These are phyloP conservation scores for Skeletonema potamos DNA, from an alignment of 108 stramenopile species.

Conservation along the genomic window DNA sequence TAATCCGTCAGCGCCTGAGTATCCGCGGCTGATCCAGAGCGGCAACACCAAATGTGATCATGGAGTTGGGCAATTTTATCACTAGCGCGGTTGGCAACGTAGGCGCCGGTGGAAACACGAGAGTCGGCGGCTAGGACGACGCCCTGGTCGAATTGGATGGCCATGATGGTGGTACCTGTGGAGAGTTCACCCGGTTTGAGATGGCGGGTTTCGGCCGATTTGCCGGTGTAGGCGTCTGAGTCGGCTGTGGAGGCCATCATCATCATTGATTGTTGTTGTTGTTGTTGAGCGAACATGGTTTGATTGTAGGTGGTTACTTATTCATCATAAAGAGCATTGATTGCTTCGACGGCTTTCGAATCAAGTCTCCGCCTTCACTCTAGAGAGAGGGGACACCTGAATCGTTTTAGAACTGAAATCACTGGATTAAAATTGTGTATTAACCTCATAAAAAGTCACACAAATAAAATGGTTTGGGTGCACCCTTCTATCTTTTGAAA, in stretches of 20 bases:
- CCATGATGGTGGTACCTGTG: conserved; percentile 81
- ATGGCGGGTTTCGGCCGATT: conserved; percentile 63
- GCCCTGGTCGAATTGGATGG: conserved; percentile 62
- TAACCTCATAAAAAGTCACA: no score
- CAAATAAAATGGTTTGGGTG: no score
- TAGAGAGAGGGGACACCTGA: no score
- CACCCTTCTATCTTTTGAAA: no score
- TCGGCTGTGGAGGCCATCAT: conserved; percentile 4
- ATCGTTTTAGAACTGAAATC: no score
- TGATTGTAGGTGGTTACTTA: not conserved
- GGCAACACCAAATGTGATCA: conserved; percentile 66
- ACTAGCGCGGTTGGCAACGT: conserved; percentile 84
- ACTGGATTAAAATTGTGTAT: no score
- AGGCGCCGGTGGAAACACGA: conserved; percentile 63
- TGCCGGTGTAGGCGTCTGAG: conserved; percentile 37
- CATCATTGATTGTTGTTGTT: not conserved
- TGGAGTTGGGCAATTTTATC: conserved; percentile 92
- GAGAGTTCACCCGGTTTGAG: conserved; percentile 51
- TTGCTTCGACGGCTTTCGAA: no score
- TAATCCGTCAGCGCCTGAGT: conserved; percentile 65
- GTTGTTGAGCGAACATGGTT: not conserved
- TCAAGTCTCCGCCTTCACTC: no score
- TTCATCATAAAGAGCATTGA: not conserved
- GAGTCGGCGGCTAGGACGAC: conserved; percentile 17
- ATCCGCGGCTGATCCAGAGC: conserved; percentile 86